phyloP scores from a whole-genome alignment of 2,329 filamentous ascomycete species.

The Aspergillus fumigatus region DNA sequence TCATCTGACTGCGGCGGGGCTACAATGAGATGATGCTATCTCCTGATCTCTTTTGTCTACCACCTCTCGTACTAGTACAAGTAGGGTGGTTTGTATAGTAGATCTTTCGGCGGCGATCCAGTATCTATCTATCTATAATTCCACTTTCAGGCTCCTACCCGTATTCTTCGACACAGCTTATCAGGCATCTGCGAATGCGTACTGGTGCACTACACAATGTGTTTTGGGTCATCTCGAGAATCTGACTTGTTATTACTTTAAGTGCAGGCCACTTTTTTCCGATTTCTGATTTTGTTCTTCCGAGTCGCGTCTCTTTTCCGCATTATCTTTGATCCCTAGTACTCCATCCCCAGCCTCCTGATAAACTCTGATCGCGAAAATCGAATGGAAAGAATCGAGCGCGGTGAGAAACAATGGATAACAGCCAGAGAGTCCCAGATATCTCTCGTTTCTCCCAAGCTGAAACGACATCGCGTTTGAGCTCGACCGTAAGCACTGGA shows the following conservation, averaged over 20 bases:
- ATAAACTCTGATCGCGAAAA: not conserved
- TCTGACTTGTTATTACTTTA: slow-evolving; percentile 8
- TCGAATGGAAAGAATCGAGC: slow-evolving; percentile 1
- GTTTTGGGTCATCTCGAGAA: not conserved
- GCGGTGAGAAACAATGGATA: slow-evolving; percentile 13
- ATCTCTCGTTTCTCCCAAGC: slow-evolving; percentile 5
- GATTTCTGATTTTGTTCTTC: slow-evolving; percentile 4
- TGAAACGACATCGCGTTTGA: slow-evolving; percentile 7
- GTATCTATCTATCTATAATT: not conserved
- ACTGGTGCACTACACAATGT: not conserved
- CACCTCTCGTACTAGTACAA: not conserved
- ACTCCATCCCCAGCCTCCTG: slow-evolving; percentile 3
- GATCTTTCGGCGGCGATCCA: not conserved
- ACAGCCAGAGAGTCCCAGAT: slow-evolving; percentile 8
- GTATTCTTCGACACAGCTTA: not conserved
- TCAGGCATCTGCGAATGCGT: not conserved
- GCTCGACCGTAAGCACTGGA: slow-evolving; percentile 11
- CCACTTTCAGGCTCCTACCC: not conserved
- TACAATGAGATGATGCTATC: not conserved
- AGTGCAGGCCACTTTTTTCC: slow-evolving; percentile 15
- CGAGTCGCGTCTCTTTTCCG: slow-evolving; percentile 6
- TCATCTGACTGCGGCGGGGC: slow-evolving; percentile 16
- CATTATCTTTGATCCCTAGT: slow-evolving; percentile 4
- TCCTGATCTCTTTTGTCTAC: not conserved
- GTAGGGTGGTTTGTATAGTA: not conserved